Evolutionary conservation across 768 basidiomycete species (phyloP).

Genomic region (Rhodotorula babjevae): DNA sequence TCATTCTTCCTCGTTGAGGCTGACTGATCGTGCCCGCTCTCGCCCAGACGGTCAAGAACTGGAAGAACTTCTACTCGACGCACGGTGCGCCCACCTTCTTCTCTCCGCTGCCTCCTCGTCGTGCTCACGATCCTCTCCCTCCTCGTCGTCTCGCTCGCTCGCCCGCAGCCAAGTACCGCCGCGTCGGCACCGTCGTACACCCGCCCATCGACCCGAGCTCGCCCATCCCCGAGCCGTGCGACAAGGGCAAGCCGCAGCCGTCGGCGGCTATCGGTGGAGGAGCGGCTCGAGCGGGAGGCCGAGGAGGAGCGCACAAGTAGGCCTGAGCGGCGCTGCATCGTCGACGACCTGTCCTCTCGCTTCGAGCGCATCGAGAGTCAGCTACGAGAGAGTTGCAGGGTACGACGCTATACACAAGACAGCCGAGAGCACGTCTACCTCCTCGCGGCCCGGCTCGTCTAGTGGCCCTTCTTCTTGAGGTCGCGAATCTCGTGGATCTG

Average conservation of each 20-base stretch:
- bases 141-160: background rate
- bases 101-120: background rate
- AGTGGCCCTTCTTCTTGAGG: background rate
- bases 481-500: background rate
- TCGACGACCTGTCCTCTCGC: too few relatives aligned
- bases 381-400: too few relatives aligned
- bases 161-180: conserved; percentile 19
- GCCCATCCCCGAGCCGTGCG: conserved; percentile 70
- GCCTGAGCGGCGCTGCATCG: too few relatives aligned
- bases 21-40: background rate
- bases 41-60: conserved; percentile 69
- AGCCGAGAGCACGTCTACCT: background rate
- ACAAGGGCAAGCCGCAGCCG: conserved; percentile 55
- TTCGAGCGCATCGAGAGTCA: too few relatives aligned
- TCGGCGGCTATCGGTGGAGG: too few relatives aligned
- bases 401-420: background rate
- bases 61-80: conserved; percentile 82
- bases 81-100: conserved; percentile 62
- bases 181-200: conserved; percentile 51
- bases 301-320: too few relatives aligned
- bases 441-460: background rate
- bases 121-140: background rate
- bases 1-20: background rate
- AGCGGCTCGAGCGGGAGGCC: too few relatives aligned
- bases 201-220: conserved; percentile 68